phyloP scores from a whole-genome alignment of 169 alveolate species.

The Eimeria maxima region DNA sequence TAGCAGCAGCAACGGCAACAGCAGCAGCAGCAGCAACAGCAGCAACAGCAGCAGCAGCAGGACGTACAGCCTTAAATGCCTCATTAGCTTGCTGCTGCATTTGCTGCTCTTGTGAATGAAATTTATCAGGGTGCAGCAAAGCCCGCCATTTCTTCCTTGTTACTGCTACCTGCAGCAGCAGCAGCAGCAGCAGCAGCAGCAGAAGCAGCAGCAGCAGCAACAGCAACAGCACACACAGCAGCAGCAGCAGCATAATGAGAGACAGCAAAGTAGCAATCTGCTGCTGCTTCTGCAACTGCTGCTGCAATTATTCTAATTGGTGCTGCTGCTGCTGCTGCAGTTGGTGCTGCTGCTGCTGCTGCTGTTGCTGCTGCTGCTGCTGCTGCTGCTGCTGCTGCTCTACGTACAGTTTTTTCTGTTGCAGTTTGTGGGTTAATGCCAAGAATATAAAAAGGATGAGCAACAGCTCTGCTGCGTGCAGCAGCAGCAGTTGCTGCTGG shows the following conservation, averaged over 20 bases:
- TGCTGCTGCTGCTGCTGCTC: slow-evolving; percentile 19
- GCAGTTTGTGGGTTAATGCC: slow-evolving; percentile 78
- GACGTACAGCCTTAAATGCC: slow-evolving; percentile 76
- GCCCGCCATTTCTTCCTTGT: slow-evolving; percentile 78
- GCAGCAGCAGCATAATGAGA: not conserved
- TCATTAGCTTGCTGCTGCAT: slow-evolving; percentile 78
- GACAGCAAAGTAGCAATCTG: not conserved
- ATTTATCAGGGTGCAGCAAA: slow-evolving; percentile 75
- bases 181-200: slow-evolving; percentile 45
- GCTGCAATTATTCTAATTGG: too few species aligned
- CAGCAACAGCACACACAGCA: not conserved
- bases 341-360: not conserved
- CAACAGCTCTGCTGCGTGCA: slow-evolving; percentile 37
- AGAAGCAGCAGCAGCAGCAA: not conserved
- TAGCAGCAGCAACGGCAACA: not conserved
- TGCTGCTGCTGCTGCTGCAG: slow-evolving; percentile 2
- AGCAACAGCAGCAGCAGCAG: slow-evolving; percentile 28
- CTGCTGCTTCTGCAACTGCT: not conserved
- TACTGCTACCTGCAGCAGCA: slow-evolving; percentile 45
- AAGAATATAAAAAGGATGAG: slow-evolving; percentile 68
- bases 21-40: not conserved
- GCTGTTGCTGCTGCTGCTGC: not conserved
- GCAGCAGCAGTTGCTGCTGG: slow-evolving; percentile 69
- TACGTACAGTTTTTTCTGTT: slow-evolving; percentile 40
- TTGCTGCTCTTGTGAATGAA: slow-evolving; percentile 34